These are phyloP conservation scores for Ophiostoma pallidulum DNA, from an alignment of 2,329 filamentous ascomycete genomes.

Conservation along the genomic window DNA sequence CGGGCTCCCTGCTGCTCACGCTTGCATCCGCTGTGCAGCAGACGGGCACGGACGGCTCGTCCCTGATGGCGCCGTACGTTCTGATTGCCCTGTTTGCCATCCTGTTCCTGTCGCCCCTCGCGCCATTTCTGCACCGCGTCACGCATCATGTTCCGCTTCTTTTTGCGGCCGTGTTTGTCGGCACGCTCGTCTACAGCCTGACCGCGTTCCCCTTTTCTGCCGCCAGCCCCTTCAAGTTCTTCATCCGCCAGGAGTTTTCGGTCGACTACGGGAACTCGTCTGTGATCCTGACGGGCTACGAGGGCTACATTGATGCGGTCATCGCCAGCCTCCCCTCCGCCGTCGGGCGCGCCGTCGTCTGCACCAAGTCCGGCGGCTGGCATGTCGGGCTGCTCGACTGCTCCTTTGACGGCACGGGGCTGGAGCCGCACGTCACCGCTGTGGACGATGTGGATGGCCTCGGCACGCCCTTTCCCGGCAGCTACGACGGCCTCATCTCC, in stretches of 20 bases:
- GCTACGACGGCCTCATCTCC: slow-evolving; percentile 51
- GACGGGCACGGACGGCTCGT: slow-evolving; percentile 75
- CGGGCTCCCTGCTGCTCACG: slow-evolving; percentile 67
- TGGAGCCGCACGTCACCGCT: slow-evolving; percentile 29
- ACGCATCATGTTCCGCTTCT: slow-evolving; percentile 74
- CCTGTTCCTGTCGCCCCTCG: slow-evolving; percentile 63
- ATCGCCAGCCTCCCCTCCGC: slow-evolving; percentile 63
- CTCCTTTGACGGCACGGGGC: slow-evolving; percentile 51
- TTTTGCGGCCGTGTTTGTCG: slow-evolving; percentile 61
- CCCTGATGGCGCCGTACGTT: slow-evolving; percentile 62
- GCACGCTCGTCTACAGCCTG: slow-evolving; percentile 77
- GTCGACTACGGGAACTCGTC: slow-evolving; percentile 62
- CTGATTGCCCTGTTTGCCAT: slow-evolving; percentile 58
- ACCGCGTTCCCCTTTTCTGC: slow-evolving; percentile 79
- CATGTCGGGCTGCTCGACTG: slow-evolving; percentile 53
- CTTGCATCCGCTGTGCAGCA: slow-evolving; percentile 65
- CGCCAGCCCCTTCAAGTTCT: slow-evolving; percentile 72
- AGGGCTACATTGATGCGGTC: slow-evolving; percentile 57
- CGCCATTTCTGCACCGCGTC: slow-evolving; percentile 80
- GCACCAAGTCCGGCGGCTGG: slow-evolving; percentile 30
- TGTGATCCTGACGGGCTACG: slow-evolving; percentile 60
- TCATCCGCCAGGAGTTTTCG: slow-evolving; percentile 74
- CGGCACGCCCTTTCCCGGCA: slow-evolving; percentile 51
- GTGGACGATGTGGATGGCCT: slow-evolving; percentile 44
- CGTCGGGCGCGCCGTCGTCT: slow-evolving; percentile 51